Evolutionary conservation across 345 rosid genomes (phyloP), one percentile per base, ranked within the genome.

Genomic region (Noccaea caerulescens): DNA sequence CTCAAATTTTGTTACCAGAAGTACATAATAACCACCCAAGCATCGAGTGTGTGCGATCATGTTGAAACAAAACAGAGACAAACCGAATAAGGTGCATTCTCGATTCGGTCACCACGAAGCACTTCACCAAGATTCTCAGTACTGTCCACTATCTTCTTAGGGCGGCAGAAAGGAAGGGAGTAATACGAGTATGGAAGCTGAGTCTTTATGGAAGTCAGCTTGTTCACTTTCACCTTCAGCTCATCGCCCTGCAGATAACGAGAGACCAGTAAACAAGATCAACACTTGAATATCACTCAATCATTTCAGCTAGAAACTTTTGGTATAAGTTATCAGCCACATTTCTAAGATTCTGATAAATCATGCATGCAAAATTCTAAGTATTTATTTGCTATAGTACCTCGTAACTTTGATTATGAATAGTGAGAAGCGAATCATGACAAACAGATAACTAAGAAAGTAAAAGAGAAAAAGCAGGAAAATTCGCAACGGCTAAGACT

Each of bases 51-150:
- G 16, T 9, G 7, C 3, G 23, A 10, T 54, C 33, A 65, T 20
- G 0, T 54, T 12, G 6, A 44, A 43, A 16, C 42, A 36, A 52
- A 25, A 25, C 52, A 34, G 52, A 39, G 60, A 80, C 86, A 70
- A 55, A 90, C 98, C 85, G 72, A 84, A 67, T 81, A 93, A 57
- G 92, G 87, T 3, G 98, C 89, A 79, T 93, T 93, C 37, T 93
- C 98, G 18, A 93, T 93, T 2, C 97, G 92, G 73, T 93, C 98
- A 53, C 98, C 98, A 6, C 98, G 98, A 55, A 93, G 97, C 11
- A 93, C 98, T 84, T 93, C 98, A 30, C 98, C 97, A 53, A 93
- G 98, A 83, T 93, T 93, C 84, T 93, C 98, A 25, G 98, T 85
- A 72, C 93, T 93, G 79, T 93, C 98, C 14, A 87, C 73, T 13